Conservation (phyloP, 2,329 filamentous ascomycete genomes). For the Neofusicoccum cordaticola region DNA sequence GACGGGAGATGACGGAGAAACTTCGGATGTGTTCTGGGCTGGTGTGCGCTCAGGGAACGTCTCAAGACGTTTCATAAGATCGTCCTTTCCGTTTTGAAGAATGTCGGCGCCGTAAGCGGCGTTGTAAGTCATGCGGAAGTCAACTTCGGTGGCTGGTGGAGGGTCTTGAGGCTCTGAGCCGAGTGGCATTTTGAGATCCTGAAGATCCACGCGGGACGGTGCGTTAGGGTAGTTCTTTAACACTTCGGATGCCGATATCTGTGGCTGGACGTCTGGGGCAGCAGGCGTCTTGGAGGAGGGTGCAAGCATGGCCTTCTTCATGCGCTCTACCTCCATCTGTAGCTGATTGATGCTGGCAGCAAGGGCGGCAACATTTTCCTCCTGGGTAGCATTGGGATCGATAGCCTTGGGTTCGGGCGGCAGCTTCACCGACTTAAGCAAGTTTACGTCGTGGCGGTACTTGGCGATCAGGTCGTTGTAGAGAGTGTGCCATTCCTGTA, state of each 20-base stretch:
- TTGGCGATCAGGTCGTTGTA: conserved; percentile 40
- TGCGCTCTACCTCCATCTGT: conserved; percentile 38
- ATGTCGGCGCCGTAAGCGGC: conserved; percentile 49
- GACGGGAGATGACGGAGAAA: conserved; percentile 28
- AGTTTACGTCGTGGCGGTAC: conserved; percentile 38
- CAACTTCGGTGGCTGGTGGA: conserved; percentile 39
- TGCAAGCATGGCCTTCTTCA: conserved; percentile 24
- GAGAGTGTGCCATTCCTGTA: conserved; percentile 40
- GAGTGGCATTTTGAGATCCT: conserved; percentile 24
- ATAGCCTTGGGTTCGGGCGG: conserved; percentile 29
- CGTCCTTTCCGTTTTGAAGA: conserved; percentile 49
- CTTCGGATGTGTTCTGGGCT: conserved; percentile 38
- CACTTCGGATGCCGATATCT: conserved; percentile 5
- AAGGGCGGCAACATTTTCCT: conserved; percentile 39
- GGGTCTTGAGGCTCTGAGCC: conserved; percentile 18
- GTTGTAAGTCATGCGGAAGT: conserved; percentile 50
- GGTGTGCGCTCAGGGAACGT: conserved; percentile 22
- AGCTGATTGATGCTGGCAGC: conserved; percentile 41
- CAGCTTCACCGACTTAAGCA: conserved; percentile 30
- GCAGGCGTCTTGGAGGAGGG: conserved; percentile 1
- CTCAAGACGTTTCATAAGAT: conserved; percentile 49
- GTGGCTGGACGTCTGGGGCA: not conserved
- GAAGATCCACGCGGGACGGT: not conserved
- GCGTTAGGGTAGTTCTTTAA: conserved; percentile 10
- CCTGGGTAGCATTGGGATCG: conserved; percentile 37